phyloP scores from a whole-genome alignment of 495 filamentous ascomycete genomes.

The Tuber melanosporum region DNA sequence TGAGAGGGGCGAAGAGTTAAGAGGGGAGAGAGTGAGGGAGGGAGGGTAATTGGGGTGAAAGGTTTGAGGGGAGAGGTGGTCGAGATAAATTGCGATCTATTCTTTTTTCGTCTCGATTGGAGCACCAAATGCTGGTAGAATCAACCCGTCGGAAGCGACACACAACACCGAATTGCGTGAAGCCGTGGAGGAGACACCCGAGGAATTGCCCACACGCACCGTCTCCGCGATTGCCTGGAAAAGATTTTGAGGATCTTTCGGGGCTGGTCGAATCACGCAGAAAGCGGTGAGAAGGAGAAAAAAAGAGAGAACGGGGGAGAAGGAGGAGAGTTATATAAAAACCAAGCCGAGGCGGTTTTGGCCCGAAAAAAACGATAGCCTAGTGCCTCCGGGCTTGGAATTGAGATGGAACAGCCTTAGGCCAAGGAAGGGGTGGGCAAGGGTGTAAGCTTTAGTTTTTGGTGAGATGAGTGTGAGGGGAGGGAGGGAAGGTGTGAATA shows the following conservation, averaged over 20 bases:
- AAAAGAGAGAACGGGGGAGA: conserved; percentile 20
- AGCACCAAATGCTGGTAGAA: conserved; percentile 36
- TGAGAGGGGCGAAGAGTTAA: not conserved
- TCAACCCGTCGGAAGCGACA: conserved; percentile 33
- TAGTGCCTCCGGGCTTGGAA: not conserved
- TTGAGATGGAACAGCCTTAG: not conserved
- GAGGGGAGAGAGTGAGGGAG: not conserved
- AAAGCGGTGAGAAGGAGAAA: conserved; percentile 35
- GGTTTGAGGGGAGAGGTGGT: not conserved
- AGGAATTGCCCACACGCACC: conserved; percentile 37
- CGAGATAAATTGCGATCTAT: conserved; percentile 10
- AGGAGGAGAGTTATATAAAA: conserved; percentile 37
- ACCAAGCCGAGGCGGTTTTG: conserved; percentile 11
- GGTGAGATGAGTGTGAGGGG: too few species aligned
- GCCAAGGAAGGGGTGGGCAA: not conserved
- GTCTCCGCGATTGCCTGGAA: conserved; percentile 40
- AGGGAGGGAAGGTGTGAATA: too few species aligned
- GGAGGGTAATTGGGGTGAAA: conserved; percentile 15
- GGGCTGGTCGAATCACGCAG: conserved; percentile 40
- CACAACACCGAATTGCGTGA: conserved; percentile 39
- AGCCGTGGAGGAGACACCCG: conserved; percentile 33
- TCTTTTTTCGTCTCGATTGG: conserved; percentile 26
- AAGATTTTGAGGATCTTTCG: conserved; percentile 39
- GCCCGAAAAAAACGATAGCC: not conserved
- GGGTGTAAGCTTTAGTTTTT: too few species aligned